These are phyloP conservation scores for Aspergillus coremiiformis DNA, from an alignment of 495 filamentous ascomycete genomes.

Conservation along the genomic window DNA sequence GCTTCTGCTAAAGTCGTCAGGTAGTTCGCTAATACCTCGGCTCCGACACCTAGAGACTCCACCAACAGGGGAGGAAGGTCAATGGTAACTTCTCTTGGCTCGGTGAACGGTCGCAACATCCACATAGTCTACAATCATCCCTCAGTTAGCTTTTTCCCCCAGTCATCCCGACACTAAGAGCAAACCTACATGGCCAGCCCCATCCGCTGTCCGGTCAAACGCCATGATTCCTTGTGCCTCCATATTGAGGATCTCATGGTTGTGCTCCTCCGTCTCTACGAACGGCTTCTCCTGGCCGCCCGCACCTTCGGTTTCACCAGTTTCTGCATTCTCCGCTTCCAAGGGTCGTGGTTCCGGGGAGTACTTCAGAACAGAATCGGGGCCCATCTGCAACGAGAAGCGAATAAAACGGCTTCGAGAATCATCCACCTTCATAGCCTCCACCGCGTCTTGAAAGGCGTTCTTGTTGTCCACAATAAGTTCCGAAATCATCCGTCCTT, in stretches of 20 bases:
- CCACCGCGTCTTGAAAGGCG: conserved; percentile 72
- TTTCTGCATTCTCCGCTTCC: conserved; percentile 7
- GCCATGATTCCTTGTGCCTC: conserved; percentile 98
- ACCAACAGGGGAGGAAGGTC: conserved; percentile 88
- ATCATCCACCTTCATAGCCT: conserved; percentile 88
- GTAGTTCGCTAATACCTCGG: conserved; percentile 89
- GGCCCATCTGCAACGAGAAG: conserved; percentile 70
- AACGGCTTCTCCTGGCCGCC: conserved; percentile 29
- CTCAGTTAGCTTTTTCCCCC: background rate
- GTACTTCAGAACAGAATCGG: conserved; percentile 56
- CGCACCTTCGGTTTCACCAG: conserved; percentile 12
- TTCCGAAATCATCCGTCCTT: conserved; percentile 71
- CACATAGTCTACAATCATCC: conserved; percentile 75
- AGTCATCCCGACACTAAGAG: background rate
- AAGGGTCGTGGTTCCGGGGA: conserved; percentile 37
- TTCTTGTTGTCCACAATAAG: conserved; percentile 69
- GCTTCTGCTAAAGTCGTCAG: conserved; percentile 83
- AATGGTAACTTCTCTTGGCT: conserved; percentile 86
- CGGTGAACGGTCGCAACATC: conserved; percentile 93
- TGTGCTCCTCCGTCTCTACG: conserved; percentile 36
- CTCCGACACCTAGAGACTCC: conserved; percentile 87
- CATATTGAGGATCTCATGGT: conserved; percentile 59
- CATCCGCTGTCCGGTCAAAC: conserved; percentile 76
- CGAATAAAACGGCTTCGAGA: conserved; percentile 86
- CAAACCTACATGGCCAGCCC: conserved; percentile 68